These are phyloP conservation scores for Schrenkiella parvula DNA, from an alignment of 345 rosid species.

Conservation along the genomic window DNA sequence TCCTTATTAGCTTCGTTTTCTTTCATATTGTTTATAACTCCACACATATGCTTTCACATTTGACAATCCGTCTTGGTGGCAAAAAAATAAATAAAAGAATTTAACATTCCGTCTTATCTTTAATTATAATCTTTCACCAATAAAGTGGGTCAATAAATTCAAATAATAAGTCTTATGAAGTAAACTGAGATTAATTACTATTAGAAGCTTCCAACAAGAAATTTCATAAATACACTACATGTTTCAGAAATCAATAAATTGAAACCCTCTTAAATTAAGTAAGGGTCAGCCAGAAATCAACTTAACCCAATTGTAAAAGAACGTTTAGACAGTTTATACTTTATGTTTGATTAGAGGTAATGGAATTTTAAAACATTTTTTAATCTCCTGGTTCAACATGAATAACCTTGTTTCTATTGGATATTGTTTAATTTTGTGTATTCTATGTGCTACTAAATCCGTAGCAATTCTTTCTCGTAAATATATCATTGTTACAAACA, in stretches of 20 bases:
- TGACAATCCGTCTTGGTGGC: neutral
- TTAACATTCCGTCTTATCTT: slow-evolving; percentile 6
- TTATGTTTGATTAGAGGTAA: neutral
- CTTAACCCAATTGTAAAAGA: neutral
- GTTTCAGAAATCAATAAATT: too few species aligned
- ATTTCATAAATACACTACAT: neutral
- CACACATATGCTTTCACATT: slow-evolving; percentile 28
- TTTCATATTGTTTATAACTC: slow-evolving; percentile 9
- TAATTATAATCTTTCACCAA: neutral
- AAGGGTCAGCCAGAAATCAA: too few species aligned
- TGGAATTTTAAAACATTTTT: neutral
- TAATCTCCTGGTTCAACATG: neutral
- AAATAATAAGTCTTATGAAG: neutral
- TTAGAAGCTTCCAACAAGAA: slow-evolving; percentile 20
- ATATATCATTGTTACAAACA: neutral
- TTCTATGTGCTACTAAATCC: neutral
- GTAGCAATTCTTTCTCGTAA: too few species aligned
- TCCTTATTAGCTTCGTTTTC: slow-evolving; percentile 12
- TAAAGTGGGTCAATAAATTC: slow-evolving; percentile 6
- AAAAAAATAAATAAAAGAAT: too few species aligned
- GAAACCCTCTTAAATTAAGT: too few species aligned
- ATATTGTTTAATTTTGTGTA: neutral
- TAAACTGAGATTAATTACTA: neutral
- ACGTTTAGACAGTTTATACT: neutral
- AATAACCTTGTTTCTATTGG: neutral